Evolutionary conservation across 139 green algal genomes (phyloP), one percentile per base, ranked within the genome.

Genomic region (Chlamydomonas schloesseri): DNA sequence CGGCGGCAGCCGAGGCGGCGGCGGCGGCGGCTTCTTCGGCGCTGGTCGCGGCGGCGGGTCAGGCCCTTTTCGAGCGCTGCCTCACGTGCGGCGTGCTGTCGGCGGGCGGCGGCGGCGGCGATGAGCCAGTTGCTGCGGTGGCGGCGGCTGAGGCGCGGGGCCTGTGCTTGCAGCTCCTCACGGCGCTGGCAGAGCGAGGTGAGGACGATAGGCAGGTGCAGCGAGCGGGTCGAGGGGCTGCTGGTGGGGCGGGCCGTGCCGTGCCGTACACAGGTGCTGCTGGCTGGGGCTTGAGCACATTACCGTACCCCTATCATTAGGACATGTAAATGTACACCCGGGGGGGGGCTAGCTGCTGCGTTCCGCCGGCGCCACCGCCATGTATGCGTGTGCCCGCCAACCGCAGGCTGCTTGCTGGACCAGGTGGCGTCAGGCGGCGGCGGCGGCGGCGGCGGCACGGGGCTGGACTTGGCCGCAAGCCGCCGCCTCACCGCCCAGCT

Each of bases 1-100:
- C 73, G 42, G 5, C 73, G 42, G 5, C 18, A 29, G 77, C 42
- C 23, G 47, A 31, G 46, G 47, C 55, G 46, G 37, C 36, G 34
- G 46, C 47, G 4, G 42, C n/a, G 15, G 15, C 62, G 18, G 64
- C 60, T 3, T 47, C 29, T 1, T 3, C 20, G 0, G 65, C 21
- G n/a, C 79, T 76, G 65, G 46, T 85, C 47, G 79, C 79, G 29
- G 36, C 28, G 15, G 76, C 58, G 60, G 76, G 76, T 2, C 76
- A 73, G 76, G 36, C 36, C 17, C 58, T 83, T 28, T 83, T 83
- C 21, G 62, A 60, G 36, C 26, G 33, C 33, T 82, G 75, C 34
- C 33, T 58, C 24, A 50, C 42, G 42, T 50, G 62, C 13, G 76
- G 21, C 60, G 42, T 8, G 60, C 76, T 83, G 58, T 60, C 37